Percentiles rank a stretch among this genome's conserved stretches.
Conservation (phyloP, 2,329 filamentous ascomycete genomes). For the Harringtonia lauricola region DNA sequence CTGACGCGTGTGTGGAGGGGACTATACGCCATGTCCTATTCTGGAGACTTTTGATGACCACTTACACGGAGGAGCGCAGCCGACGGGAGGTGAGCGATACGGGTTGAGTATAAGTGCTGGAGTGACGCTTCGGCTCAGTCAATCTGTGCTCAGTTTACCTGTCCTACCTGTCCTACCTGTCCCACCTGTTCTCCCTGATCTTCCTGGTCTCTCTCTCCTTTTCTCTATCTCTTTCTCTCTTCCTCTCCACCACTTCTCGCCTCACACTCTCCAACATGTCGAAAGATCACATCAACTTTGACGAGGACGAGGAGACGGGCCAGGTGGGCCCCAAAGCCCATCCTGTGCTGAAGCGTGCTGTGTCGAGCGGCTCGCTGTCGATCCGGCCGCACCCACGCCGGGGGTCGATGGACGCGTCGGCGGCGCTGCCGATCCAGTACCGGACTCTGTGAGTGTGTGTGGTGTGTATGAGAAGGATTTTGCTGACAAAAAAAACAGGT, state of each 20-base stretch:
- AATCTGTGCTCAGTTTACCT: too few species aligned
- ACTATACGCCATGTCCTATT: too few species aligned
- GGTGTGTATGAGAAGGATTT: not conserved
- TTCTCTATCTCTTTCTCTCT: not conserved
- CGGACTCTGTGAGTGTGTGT: conserved; percentile 33
- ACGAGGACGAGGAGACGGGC: conserved; percentile 5
- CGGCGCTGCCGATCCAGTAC: conserved; percentile 41
- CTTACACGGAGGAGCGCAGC: too few species aligned
- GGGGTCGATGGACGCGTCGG: conserved; percentile 26
- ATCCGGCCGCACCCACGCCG: conserved; percentile 13
- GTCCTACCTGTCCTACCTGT: too few species aligned
- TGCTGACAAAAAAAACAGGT: conserved; percentile 19
- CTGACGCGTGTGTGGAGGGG: too few species aligned
- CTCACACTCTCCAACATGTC: not conserved
- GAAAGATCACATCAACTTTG: conserved; percentile 7
- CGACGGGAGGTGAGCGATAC: too few species aligned
- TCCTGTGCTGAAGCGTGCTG: conserved; percentile 3
- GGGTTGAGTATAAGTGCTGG: too few species aligned
- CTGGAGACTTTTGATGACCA: too few species aligned
- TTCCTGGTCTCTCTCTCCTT: not conserved
- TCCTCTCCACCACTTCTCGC: not conserved
- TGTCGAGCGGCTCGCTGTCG: conserved; percentile 8
- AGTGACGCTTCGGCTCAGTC: too few species aligned
- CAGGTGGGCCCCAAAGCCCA: not conserved
- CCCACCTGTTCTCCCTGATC: not conserved